A percentile compares a stretch with the other conserved stretches of the same genome.
phyloP scores from a whole-genome alignment of 345 rosid species.

The Pistacia atlantica region DNA sequence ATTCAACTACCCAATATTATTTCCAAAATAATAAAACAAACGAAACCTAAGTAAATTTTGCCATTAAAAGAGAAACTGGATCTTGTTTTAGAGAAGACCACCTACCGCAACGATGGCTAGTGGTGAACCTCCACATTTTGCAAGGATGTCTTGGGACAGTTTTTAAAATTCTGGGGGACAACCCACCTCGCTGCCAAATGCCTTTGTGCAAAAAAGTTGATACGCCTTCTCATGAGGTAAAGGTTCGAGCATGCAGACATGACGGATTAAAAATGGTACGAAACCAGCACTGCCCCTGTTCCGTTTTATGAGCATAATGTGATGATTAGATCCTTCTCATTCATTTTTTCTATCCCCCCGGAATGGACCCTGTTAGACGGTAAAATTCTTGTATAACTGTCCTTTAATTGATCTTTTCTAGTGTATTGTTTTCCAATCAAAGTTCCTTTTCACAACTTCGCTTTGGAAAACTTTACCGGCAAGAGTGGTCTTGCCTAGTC shows the following conservation, averaged over 20 bases:
- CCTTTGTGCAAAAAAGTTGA: no score
- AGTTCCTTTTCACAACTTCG: no score
- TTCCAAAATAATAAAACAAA: no score
- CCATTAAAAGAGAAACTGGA: conserved; percentile 4
- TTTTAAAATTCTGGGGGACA: conserved; percentile 17
- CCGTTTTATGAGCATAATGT: conserved; percentile 19
- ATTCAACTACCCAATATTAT: no score
- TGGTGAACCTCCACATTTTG: conserved; percentile 25
- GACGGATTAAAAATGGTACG: not conserved
- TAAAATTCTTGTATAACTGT: not conserved
- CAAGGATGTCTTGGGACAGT: not conserved
- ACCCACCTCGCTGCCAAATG: no score
- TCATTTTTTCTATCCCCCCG: not conserved
- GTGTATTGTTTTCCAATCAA: conserved; percentile 3
- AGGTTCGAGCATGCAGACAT: no score
- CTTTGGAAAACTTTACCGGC: no score
- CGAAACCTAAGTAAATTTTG: no score
- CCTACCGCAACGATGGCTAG: conserved; percentile 22
- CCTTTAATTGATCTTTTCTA: not conserved
- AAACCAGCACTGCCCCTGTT: not conserved
- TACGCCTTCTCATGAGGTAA: no score
- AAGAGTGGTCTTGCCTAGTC: no score
- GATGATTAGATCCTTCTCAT: not conserved
- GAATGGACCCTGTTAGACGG: not conserved
- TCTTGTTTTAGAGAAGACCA: conserved; percentile 6